Evolutionary conservation across 83 land plant genomes (phyloP).

Genomic region (Diphasiastrum complanatum): DNA sequence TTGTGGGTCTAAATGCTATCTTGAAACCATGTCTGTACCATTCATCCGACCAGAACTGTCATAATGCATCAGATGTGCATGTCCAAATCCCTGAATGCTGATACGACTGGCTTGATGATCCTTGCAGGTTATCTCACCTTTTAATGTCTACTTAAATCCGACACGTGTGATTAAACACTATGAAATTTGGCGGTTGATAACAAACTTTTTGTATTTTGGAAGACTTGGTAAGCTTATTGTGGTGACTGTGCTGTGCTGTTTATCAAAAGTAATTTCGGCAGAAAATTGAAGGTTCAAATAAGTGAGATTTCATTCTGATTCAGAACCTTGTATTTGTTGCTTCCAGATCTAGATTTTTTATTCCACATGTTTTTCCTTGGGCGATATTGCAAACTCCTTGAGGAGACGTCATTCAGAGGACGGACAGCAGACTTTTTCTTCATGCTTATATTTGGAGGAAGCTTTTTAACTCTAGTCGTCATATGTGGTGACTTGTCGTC

Average conservation of each 20-base stretch:
- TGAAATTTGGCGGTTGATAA: slow-evolving; percentile 87
- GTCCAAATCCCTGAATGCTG: too few relatives aligned
- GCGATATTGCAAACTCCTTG: slow-evolving; percentile 95
- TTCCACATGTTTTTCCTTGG: slow-evolving; percentile 98
- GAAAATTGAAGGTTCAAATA: not conserved
- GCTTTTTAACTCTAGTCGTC: slow-evolving; percentile 73
- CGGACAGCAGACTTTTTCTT: slow-evolving; percentile 96
- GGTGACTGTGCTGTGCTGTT: not conserved
- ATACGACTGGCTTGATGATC: too few relatives aligned
- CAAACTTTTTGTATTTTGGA: slow-evolving; percentile 92
- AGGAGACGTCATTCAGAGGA: slow-evolving; percentile 96
- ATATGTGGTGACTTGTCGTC: slow-evolving; percentile 80
- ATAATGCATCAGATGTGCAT: too few relatives aligned
- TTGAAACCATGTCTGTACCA: too few relatives aligned
- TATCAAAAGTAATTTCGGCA: not conserved
- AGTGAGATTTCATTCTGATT: not conserved
- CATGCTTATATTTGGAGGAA: slow-evolving; percentile 96
- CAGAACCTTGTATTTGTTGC: not conserved
- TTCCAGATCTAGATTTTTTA: slow-evolving; percentile 82
- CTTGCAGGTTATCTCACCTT: slow-evolving; percentile 84
- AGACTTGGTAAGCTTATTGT: slow-evolving; percentile 60
- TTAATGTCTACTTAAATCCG: slow-evolving; percentile 67
- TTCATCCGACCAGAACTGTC: too few relatives aligned
- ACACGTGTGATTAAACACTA: slow-evolving; percentile 56
- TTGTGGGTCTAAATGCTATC: too few relatives aligned